These are phyloP conservation scores for Dentipellis fragilis DNA, from an alignment of 768 basidiomycete genomes.

Conservation along the genomic window DNA sequence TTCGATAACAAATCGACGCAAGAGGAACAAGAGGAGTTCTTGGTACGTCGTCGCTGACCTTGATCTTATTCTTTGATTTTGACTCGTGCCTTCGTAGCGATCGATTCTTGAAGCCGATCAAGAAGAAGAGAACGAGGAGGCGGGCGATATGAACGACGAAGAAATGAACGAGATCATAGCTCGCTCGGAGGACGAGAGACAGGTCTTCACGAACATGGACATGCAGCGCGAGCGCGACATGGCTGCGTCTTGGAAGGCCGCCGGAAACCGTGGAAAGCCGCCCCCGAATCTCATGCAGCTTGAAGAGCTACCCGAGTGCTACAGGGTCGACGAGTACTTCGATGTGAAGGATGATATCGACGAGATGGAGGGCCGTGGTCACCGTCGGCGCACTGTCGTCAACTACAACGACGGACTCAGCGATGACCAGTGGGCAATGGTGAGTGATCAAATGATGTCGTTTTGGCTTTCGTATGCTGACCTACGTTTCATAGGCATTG, in stretches of 20 bases:
- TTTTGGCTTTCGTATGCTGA: not conserved
- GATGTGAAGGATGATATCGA: slow-evolving; percentile 53
- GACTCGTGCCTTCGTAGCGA: slow-evolving; percentile 37
- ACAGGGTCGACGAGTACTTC: slow-evolving; percentile 77
- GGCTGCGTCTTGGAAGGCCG: slow-evolving; percentile 55
- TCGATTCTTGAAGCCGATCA: slow-evolving; percentile 86
- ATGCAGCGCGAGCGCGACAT: slow-evolving; percentile 62
- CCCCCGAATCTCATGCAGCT: slow-evolving; percentile 72
- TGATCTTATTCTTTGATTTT: slow-evolving; percentile 6
- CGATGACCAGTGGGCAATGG: slow-evolving; percentile 90
- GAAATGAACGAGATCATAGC: slow-evolving; percentile 92
- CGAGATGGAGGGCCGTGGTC: slow-evolving; percentile 71
- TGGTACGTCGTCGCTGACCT: slow-evolving; percentile 41
- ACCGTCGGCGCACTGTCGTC: slow-evolving; percentile 73
- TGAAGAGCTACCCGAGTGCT: slow-evolving; percentile 88
- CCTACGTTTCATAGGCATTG: slow-evolving; percentile 37
- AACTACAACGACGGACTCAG: slow-evolving; percentile 90
- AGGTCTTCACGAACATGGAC: slow-evolving; percentile 78
- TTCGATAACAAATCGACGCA: slow-evolving; percentile 98
- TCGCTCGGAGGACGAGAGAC: slow-evolving; percentile 69
- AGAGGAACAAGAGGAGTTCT: slow-evolving; percentile 92
- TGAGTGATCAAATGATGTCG: slow-evolving; percentile 22
- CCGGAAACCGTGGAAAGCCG: slow-evolving; percentile 69
- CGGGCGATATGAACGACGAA: slow-evolving; percentile 87
- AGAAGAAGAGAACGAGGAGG: slow-evolving; percentile 83